Base-by-base conservation (phyloP, 2,329 filamentous ascomycete species). In the Diaporthe helianthi region DNA sequence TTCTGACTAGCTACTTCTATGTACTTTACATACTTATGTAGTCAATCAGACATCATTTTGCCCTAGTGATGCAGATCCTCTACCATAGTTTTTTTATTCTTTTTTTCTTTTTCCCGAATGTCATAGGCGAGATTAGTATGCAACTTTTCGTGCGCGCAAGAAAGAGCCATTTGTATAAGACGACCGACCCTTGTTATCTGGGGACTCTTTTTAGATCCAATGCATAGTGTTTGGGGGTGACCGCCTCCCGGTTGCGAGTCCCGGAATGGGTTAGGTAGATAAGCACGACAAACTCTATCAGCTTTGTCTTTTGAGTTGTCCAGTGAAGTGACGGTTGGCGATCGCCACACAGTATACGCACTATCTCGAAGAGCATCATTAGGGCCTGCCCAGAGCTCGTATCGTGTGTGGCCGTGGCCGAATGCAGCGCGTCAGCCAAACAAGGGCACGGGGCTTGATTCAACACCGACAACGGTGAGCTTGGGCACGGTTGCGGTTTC, bases 401-500 rank as follows among this genome's bases (percentile, higher is more conserved):
- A 63, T 63, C 58, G 41, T 22, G 58, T 49, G 29, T 63, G n/a
- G n/a, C n/a, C n/a, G n/a, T n/a, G n/a, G n/a, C n/a, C 58, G 58
- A 49, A 6, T 63, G 58, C 58, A 36, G 58, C 58, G 58, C 58
- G 58, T 63, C 58, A 63, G 58, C 58, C 41, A 63, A 49, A n/a
- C n/a, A 41, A 36, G 44, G 58, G 58, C 58, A 63, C 58, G 58
- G 58, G 58, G 44, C 58, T 63, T 36, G 29, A 31, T 49, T 33
- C 58, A 63, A 49, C 44, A 63, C 58, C 58, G 58, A 63, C 58
- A 63, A 63, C 58, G 58, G 58, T 63, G 58, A 63, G 58, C 58
- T 63, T 63, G 58, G 58, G 58, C 58, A 63, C 58, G 58, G 58
- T 15, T 44, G 44, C 49, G 58, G 58, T 63, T 63, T 63, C 58